Evolutionary conservation across 805 yeast species (phyloP), one percentile per base, ranked within the genome.

Genomic region (Wickerhamomyces canadensis): DNA sequence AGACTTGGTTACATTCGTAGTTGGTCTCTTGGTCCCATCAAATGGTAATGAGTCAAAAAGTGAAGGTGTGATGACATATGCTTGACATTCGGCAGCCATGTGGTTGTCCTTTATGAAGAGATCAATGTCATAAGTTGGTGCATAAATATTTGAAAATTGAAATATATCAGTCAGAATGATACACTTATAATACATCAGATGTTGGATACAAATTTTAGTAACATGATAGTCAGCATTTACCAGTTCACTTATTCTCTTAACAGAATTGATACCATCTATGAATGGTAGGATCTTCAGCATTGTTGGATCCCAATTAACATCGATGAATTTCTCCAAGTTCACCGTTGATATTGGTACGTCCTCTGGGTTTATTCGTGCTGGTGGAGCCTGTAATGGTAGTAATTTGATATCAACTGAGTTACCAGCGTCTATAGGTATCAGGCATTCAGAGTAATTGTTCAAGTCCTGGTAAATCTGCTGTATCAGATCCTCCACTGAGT

Each of bases 261-360:
- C 77, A 6, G 93, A 84, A 56, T 91, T 91, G 34, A 88, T 68
- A 2, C 99, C 98, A 52, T 93, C 78, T 34, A 93, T 86, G 47
- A 69, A 83, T 0, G 96, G 96, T 10, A 86, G 62, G 18, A 93
- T 84, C 48, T 84, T 81, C 32, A 87, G 67, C 93, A 93, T 83
- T 2, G 98, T 91, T 2, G 97, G 97, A 59, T 93, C 98, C 97
- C 98, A 93, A 51, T 84, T 82, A 8, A 84, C 82, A 58, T 93
- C 98, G 30, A 86, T 80, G 43, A 93, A 67, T 27, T 74, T 64
- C 21, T 72, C 71, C 24, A 93, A 63, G 36, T 79, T 78, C 1
- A 93, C 95, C 0, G 91, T 80, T n/a, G 94, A 76, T 5, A 89
- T 76, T 0, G 98, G 98, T 1, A 93, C 99, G 19, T 91, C 95